These are phyloP conservation scores for Trypanosoma brucei DNA, from an alignment of 208 protist genomes.

Conservation along the genomic window DNA sequence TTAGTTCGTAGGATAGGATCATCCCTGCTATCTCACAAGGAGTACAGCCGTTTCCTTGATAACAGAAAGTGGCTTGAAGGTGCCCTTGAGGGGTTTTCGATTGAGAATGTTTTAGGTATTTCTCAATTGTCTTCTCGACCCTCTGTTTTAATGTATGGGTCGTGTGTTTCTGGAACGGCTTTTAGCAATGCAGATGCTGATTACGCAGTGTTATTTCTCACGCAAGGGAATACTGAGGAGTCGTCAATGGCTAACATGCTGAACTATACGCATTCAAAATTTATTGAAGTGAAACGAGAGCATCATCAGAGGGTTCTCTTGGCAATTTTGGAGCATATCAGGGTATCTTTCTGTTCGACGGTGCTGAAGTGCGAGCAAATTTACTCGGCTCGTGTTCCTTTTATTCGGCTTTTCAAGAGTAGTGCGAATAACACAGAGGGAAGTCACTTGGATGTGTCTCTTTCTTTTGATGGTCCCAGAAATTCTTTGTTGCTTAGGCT, in stretches of 20 bases:
- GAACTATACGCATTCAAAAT: conserved; percentile 7
- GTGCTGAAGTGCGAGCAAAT: conserved; percentile 58
- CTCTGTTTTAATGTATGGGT: conserved; percentile 73
- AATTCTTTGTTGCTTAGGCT: conserved; percentile 66
- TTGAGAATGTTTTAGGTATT: conserved; percentile 6
- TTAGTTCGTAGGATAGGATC: conserved; percentile 14
- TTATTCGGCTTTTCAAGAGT: conserved; percentile 38
- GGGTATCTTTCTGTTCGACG: conserved; percentile 4
- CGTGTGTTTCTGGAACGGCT: conserved; percentile 61
- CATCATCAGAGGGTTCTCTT: conserved; percentile 44
- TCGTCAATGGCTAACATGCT: conserved; percentile 4
- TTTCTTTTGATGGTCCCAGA: conserved; percentile 60
- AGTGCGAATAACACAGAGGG: not conserved
- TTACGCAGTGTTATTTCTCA: conserved; percentile 57
- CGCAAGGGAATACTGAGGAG: not conserved
- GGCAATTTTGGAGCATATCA: conserved; percentile 42
- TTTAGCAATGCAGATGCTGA: conserved; percentile 71
- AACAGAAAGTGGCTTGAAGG: conserved; percentile 23
- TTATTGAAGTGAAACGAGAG: conserved; percentile 30
- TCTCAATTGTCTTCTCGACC: not conserved
- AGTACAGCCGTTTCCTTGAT: conserved; percentile 21
- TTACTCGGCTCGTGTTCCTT: conserved; percentile 68
- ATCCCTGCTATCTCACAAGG: conserved; percentile 14
- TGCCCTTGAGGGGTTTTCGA: conserved; percentile 27
- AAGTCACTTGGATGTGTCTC: conserved; percentile 67